A percentile compares a stretch with the other conserved stretches of the same genome.
phyloP scores from a whole-genome alignment of 2,329 filamentous ascomycete species.

The Volutella citrinella region DNA sequence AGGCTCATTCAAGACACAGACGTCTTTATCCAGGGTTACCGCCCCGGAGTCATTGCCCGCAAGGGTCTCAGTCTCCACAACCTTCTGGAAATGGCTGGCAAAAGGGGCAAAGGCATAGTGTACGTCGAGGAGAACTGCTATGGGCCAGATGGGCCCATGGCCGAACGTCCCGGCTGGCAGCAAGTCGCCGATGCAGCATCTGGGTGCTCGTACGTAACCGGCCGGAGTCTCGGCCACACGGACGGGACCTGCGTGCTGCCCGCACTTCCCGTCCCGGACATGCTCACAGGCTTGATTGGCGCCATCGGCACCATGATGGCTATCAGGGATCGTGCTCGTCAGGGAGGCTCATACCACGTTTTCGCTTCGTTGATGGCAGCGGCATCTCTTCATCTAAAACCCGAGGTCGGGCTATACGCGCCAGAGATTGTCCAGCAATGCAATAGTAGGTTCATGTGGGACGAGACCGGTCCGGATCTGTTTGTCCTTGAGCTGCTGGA shows the following conservation, averaged over 20 bases:
- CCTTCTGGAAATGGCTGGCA: constrained; percentile 39
- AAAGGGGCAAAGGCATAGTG: constrained; percentile 47
- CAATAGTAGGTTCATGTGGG: constrained; percentile 5
- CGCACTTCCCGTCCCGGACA: constrained; percentile 29
- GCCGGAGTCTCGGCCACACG: constrained; percentile 12
- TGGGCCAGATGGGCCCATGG: constrained; percentile 54
- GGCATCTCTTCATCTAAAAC: constrained; percentile 24
- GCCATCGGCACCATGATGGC: constrained; percentile 31
- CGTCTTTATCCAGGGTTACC: constrained; percentile 53
- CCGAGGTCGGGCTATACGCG: constrained; percentile 31
- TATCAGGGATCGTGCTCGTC: constrained; percentile 27
- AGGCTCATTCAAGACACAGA: constrained; percentile 47
- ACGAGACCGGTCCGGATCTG: neutral
- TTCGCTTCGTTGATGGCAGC: constrained; percentile 27
- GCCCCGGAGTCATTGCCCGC: constrained; percentile 40
- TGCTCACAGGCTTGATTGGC: constrained; percentile 32
- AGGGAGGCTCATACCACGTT: constrained; percentile 31
- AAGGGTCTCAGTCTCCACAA: constrained; percentile 39
- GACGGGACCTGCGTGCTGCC: constrained; percentile 19
- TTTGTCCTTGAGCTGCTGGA: neutral
- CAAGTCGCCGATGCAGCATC: constrained; percentile 56
- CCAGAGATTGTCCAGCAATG: constrained; percentile 7
- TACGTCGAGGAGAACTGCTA: constrained; percentile 65
- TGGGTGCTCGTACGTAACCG: constrained; percentile 31
- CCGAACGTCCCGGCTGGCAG: constrained; percentile 61